Evolutionary conservation across 805 yeast genomes (phyloP).

Genomic region (Metschnikowia santaceciliae): DNA sequence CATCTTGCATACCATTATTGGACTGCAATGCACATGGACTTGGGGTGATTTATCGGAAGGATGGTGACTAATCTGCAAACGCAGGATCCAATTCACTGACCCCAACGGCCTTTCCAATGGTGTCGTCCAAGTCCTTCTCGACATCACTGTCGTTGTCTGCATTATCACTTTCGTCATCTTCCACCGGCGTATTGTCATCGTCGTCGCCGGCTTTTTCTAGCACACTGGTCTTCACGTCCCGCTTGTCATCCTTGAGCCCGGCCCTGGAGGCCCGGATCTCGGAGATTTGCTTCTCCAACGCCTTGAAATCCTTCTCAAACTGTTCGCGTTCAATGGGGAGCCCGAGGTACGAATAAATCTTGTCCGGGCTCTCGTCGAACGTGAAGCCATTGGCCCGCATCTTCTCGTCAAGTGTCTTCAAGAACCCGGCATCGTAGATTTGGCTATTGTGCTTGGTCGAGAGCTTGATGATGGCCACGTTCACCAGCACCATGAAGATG

Average conservation of each 20-base stretch:
- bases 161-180: conserved; percentile 11
- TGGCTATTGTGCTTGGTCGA: conserved; percentile 11
- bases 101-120: conserved; percentile 5
- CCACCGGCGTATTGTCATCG: conserved; percentile 7
- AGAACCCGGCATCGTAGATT: conserved; percentile 13
- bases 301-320: conserved; percentile 14
- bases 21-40: not conserved
- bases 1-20: too few relatives aligned
- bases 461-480: conserved; percentile 17
- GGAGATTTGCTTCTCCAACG: conserved; percentile 12
- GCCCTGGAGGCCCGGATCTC: conserved; percentile 11
- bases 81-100: conserved; percentile 22
- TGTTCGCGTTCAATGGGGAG: conserved; percentile 12
- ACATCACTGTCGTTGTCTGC: conserved; percentile 3
- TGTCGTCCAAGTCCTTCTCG: conserved; percentile 3
- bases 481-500: conserved; percentile 17
- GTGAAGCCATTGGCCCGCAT: conserved; percentile 17
- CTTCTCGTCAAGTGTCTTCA: conserved; percentile 14
- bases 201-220: conserved; percentile 4
- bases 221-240: conserved; percentile 9
- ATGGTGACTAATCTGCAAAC: conserved; percentile 15
- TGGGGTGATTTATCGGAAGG: too few relatives aligned
- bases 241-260: conserved; percentile 2
- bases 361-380: conserved; percentile 14
- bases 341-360: conserved; percentile 10